phyloP scores from a whole-genome alignment of 2,329 filamentous ascomycete genomes.

The Calonectria honghensis region DNA sequence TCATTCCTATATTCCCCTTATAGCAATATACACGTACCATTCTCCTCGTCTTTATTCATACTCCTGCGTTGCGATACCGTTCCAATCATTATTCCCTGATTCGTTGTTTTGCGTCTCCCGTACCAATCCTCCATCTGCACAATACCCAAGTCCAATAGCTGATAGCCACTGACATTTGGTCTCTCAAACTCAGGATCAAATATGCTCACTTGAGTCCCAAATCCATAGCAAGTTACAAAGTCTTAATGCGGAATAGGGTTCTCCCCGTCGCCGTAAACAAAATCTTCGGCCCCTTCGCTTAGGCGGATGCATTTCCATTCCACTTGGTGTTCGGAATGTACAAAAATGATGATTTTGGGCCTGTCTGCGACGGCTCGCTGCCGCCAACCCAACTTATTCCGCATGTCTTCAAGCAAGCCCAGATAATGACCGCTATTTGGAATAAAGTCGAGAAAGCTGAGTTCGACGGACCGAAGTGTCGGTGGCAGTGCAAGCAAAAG shows the following conservation, averaged over 20 bases:
- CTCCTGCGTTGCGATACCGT: no score
- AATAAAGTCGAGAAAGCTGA: conserved; percentile 58
- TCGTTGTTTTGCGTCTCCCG: no score
- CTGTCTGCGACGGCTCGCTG: not conserved
- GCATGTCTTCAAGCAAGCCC: conserved; percentile 32
- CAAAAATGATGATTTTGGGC: conserved; percentile 27
- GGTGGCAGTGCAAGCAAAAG: conserved; percentile 55
- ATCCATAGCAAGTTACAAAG: not conserved
- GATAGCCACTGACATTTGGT: no score
- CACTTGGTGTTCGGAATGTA: not conserved
- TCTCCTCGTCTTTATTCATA: no score
- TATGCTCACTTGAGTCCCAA: conserved; percentile 18
- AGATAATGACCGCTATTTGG: conserved; percentile 18
- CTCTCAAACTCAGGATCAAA: conserved; percentile 34
- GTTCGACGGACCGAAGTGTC: conserved; percentile 56
- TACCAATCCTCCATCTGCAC: no score
- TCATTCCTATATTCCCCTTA: no score
- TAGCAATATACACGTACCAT: no score
- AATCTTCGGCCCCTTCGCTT: conserved; percentile 5
- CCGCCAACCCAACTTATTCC: conserved; percentile 32
- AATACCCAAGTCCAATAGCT: no score
- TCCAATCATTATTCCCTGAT: no score
- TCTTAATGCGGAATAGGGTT: conserved; percentile 32
- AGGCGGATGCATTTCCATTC: not conserved
- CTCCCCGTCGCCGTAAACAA: conserved; percentile 14